Percentiles rank a stretch among this genome's conserved stretches.
These are phyloP conservation scores for Jatropha curcas DNA, from an alignment of 345 rosid genomes.

Conservation along the genomic window DNA sequence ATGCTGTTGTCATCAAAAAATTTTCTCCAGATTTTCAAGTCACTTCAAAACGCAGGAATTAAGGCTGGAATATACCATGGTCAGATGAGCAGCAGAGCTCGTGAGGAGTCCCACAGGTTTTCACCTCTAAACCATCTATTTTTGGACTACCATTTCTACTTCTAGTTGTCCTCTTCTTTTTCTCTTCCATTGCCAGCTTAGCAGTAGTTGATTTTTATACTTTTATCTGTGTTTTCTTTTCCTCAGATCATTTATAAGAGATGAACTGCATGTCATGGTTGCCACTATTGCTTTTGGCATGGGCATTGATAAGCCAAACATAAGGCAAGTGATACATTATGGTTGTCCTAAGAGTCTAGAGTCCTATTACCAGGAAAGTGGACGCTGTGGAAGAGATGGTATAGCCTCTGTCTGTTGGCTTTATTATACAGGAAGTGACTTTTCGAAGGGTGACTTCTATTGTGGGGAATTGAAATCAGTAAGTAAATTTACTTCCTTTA, in stretches of 20 bases:
- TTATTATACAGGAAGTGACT: constrained; percentile 44
- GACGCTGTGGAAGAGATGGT: constrained; percentile 58
- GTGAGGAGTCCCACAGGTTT: constrained; percentile 49
- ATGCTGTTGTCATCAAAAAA: not conserved
- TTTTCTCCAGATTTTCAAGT: constrained; percentile 35
- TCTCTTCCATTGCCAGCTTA: constrained; percentile 7
- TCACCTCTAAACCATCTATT: constrained; percentile 5
- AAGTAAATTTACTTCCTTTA: constrained; percentile 15
- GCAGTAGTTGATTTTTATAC: not conserved
- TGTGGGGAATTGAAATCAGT: constrained; percentile 42
- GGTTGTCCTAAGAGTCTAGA: constrained; percentile 53
- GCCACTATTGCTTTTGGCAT: constrained; percentile 57
- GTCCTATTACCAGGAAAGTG: constrained; percentile 55
- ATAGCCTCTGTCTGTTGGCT: constrained; percentile 53
- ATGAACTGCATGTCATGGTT: constrained; percentile 51
- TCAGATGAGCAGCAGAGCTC: constrained; percentile 45
- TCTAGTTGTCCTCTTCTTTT: not conserved
- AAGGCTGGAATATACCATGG: constrained; percentile 52
- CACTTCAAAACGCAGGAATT: constrained; percentile 38
- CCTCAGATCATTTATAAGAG: constrained; percentile 42
- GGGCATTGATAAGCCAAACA: constrained; percentile 55
- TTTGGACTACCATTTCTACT: constrained; percentile 2
- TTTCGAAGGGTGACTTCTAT: constrained; percentile 49
- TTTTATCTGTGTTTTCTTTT: constrained; percentile 2
- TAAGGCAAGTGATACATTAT: constrained; percentile 53